phyloP scores from a whole-genome alignment of 2,329 filamentous ascomycete genomes.

The Chaetomium sp. region DNA sequence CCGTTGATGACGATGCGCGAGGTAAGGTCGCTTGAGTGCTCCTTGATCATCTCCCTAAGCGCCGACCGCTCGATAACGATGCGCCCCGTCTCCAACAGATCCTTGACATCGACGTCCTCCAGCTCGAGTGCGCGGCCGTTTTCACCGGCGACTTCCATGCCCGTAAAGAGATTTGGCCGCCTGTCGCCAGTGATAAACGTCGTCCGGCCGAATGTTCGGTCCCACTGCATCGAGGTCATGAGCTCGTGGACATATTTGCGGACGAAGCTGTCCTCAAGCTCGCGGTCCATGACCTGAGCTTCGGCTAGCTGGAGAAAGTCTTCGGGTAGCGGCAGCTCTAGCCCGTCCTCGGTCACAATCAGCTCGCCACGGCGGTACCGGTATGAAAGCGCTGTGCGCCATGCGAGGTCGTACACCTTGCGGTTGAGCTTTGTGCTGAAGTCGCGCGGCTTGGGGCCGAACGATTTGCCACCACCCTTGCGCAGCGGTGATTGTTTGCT shows the following conservation, averaged over 20 bases:
- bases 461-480: conserved; percentile 77
- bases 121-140: conserved; percentile 64
- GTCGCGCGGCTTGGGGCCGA: conserved; percentile 87
- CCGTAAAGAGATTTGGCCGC: conserved; percentile 58
- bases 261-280: conserved; percentile 42
- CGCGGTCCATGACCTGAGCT: conserved; percentile 29
- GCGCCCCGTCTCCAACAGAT: conserved; percentile 76
- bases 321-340: conserved; percentile 56
- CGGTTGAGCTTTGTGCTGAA: conserved; percentile 76
- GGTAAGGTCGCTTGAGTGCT: conserved; percentile 63
- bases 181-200: conserved; percentile 63
- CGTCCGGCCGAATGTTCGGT: conserved; percentile 59
- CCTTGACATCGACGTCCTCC: conserved; percentile 90
- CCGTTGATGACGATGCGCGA: conserved; percentile 41
- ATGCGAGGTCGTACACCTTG: conserved; percentile 94
- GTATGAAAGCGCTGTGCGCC: conserved; percentile 89
- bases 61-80: conserved; percentile 81
- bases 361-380: conserved; percentile 83
- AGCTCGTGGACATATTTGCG: conserved; percentile 60
- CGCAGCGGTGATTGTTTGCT: conserved; percentile 75
- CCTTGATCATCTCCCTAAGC: conserved; percentile 64
- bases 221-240: conserved; percentile 64
- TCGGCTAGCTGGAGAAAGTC: conserved; percentile 41
- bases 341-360: conserved; percentile 71
- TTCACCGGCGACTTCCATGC: conserved; percentile 56